Evolutionary conservation across 2,329 filamentous ascomycete genomes (phyloP), one percentile per base, ranked within the genome.

Genomic region (Akanthomyces muscarius): DNA sequence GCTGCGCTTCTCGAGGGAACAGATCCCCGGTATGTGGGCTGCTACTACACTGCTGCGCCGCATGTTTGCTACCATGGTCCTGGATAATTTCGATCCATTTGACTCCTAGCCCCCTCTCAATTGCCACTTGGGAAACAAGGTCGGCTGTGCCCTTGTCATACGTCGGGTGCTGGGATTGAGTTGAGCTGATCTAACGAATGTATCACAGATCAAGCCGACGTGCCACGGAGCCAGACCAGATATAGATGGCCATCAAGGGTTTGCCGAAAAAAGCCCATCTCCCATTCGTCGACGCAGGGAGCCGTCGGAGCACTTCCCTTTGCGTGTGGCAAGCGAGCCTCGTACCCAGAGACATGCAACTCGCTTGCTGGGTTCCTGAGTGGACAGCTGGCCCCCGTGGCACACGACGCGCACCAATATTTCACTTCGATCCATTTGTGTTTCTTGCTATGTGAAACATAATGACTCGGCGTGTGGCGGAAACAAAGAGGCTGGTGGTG

Each of bases 341-440:
- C 51, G 62, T 61, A 64, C 62, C 23, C 56, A 38, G 33, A 51
- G 44, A 61, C 62, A 51, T 56, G 23, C 45, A 14, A 30, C 18
- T 44, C 56, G 62, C 55, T 41, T 50, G 48, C 38, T 52, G n/a
- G 21, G 62, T 55, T 55, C 56, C 52, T 54, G 33, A 33, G 41
- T 42, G 28, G 16, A 48, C 30, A 7, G 54, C 10, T 55, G 56
- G 18, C 25, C 18, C 30, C 25, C 18, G 30, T 53, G 11, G 44
- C 50, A 42, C 28, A 48, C 14, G 14, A 3, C 11, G 47, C 50
- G 21, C n/a, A 45, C 38, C 58, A 53, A 61, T 48, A 41, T 47
- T 30, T 23, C 33, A 21, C 28, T 18, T 25, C 14, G 11, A 14
- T 25, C n/a, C n/a, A 44, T 8, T 8, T 21, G 18, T 7, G 5